phyloP scores from a whole-genome alignment of 2,329 filamentous ascomycete species.

The Fusarium neocosmosporiellum region DNA sequence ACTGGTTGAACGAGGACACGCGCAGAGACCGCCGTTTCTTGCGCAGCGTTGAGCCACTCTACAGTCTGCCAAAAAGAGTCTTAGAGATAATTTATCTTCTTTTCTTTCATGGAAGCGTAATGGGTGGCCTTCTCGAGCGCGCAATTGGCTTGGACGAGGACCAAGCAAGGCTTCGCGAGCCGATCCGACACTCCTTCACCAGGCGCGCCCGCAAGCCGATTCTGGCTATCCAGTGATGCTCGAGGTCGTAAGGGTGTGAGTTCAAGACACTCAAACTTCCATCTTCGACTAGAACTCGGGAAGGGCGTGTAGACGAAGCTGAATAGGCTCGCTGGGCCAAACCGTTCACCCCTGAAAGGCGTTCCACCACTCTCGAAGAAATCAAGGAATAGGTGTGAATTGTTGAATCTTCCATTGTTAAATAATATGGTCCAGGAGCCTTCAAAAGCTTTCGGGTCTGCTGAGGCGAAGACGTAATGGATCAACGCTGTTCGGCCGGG shows the following conservation, averaged over 20 bases:
- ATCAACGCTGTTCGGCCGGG: not conserved
- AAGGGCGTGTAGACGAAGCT: not conserved
- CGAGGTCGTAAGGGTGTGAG: fast-evolving
- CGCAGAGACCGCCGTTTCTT: not conserved
- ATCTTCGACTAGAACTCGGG: not conserved
- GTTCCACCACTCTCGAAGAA: not conserved
- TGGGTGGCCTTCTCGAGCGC: not conserved
- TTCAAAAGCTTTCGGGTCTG: too few species aligned
- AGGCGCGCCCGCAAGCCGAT: not conserved
- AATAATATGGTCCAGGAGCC: too few species aligned
- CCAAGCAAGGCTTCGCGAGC: not conserved
- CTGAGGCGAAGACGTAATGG: not conserved
- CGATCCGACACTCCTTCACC: not conserved
- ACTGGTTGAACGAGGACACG: not conserved
- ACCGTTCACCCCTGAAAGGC: not conserved
- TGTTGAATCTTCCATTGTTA: not conserved
- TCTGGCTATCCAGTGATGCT: not conserved
- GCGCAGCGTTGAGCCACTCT: not conserved
- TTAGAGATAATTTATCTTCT: not conserved
- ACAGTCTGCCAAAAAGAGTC: not conserved
- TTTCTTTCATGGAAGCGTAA: not conserved
- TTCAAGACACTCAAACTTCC: fast-evolving
- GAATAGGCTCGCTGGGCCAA: not conserved
- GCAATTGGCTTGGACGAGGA: not conserved
- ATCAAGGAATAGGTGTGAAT: not conserved